Percentiles rank a stretch among this genome's conserved stretches.
phyloP scores from a whole-genome alignment of 2,329 filamentous ascomycete genomes.

The Pyrenophora teres region DNA sequence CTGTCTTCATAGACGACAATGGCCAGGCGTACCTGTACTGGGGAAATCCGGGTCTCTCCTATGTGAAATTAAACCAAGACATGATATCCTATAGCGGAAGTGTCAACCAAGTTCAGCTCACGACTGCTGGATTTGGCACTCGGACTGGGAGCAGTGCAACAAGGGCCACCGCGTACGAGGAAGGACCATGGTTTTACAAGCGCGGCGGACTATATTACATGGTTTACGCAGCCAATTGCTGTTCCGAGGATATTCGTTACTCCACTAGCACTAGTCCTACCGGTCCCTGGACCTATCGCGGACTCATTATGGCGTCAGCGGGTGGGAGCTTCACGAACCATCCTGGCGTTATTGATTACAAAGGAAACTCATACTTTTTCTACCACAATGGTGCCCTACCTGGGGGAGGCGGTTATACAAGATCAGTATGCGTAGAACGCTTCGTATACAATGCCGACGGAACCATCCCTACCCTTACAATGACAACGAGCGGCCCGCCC shows the following conservation, averaged over 20 bases:
- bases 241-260: conserved; percentile 24
- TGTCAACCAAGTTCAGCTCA: conserved; percentile 13
- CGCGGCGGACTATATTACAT: conserved; percentile 18
- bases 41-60: conserved; percentile 21
- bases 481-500: conserved; percentile 18
- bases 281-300: conserved; percentile 23
- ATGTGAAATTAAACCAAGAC: conserved; percentile 20
- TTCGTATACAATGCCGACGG: conserved; percentile 23
- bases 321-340: conserved; percentile 25
- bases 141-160: conserved; percentile 5
- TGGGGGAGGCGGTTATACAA: conserved; percentile 22
- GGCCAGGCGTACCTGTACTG: conserved; percentile 26
- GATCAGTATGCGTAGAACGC: conserved; percentile 18
- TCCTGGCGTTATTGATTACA: conserved; percentile 20
- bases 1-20: conserved; percentile 22
- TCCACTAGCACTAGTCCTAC: conserved; percentile 21
- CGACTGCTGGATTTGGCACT: conserved; percentile 17
- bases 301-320: conserved; percentile 20
- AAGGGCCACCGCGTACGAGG: conserved; percentile 16
- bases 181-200: conserved; percentile 25
- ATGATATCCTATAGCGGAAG: conserved; percentile 21
- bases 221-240: conserved; percentile 25
- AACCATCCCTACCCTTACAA: conserved; percentile 21
- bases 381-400: conserved; percentile 26
- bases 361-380: conserved; percentile 21